These are phyloP conservation scores for Phaeosphaeria sp. DNA, from an alignment of 2,329 filamentous ascomycete species.

Conservation along the genomic window DNA sequence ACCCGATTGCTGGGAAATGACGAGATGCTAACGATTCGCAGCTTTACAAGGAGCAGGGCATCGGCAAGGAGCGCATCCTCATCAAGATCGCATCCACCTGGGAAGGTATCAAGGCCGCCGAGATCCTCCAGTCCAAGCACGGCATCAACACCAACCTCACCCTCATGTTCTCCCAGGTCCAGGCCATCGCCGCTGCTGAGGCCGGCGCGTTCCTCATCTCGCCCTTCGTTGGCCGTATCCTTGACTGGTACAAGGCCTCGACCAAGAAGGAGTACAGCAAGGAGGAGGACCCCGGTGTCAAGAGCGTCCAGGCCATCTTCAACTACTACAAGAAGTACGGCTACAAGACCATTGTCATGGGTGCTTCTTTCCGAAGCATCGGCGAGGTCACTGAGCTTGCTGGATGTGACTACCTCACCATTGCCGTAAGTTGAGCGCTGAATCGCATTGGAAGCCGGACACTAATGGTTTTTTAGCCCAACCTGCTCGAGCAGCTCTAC, in stretches of 20 bases:
- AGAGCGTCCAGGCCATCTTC: constrained; percentile 92
- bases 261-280: constrained; percentile 92
- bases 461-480: constrained; percentile 66
- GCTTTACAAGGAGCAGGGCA: constrained; percentile 93
- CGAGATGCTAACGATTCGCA: constrained; percentile 51
- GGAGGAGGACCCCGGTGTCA: constrained; percentile 93
- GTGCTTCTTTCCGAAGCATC: constrained; percentile 93
- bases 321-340: constrained; percentile 99
- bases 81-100: constrained; percentile 99
- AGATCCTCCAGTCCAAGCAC: constrained; percentile 95
- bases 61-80: constrained; percentile 90
- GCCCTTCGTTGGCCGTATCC: constrained; percentile 97
- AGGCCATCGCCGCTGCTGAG: constrained; percentile 96
- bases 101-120: constrained; percentile 99
- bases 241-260: constrained; percentile 98
- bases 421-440: constrained; percentile 70
- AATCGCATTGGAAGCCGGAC: background rate
- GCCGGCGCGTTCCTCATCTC: constrained; percentile 97
- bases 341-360: constrained; percentile 99
- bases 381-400: constrained; percentile 98
- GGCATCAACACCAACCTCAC: constrained; percentile 98
- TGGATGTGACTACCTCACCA: constrained; percentile 98
- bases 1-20: background rate
- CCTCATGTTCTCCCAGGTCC: constrained; percentile 94
- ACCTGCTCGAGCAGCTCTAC: constrained; percentile 90